Evolutionary conservation across 106 monocot species (phyloP).

Genomic region (Dioscorea dumetorum): DNA sequence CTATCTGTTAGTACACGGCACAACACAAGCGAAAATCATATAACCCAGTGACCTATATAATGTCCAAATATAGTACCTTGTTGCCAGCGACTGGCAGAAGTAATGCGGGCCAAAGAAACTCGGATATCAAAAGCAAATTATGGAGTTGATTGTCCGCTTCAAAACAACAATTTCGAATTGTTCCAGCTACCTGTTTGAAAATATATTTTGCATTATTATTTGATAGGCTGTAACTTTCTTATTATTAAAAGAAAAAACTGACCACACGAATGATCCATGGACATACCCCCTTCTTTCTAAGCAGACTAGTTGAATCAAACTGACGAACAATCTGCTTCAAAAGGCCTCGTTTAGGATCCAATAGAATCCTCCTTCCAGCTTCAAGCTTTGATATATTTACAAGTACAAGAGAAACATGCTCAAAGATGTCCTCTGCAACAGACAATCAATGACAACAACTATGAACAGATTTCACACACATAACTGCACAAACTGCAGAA

Average conservation of each 20-base stretch:
- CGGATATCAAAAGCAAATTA: conserved; percentile 75
- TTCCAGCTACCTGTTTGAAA: conserved; percentile 60
- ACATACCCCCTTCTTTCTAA: conserved; percentile 89
- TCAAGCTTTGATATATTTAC: conserved; percentile 84
- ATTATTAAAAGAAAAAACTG: background rate
- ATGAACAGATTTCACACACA: too few relatives aligned
- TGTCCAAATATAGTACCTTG: conserved; percentile 37
- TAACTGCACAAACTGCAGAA: too few relatives aligned
- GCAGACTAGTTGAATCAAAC: conserved; percentile 62
- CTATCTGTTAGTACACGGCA: too few relatives aligned
- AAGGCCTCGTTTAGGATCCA: conserved; percentile 77
- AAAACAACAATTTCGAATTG: conserved; percentile 94
- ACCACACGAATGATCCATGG: too few relatives aligned
- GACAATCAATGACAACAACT: background rate
- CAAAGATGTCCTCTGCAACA: conserved; percentile 64
- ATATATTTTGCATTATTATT: background rate
- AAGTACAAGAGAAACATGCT: conserved; percentile 82
- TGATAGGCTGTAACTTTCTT: too few relatives aligned
- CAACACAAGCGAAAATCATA: too few relatives aligned
- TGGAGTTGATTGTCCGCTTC: conserved; percentile 84
- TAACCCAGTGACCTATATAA: too few relatives aligned
- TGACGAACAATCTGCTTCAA: conserved; percentile 88
- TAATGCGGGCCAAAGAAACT: conserved; percentile 95
- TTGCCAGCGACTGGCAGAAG: conserved; percentile 93
- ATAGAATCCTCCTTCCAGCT: conserved; percentile 68